phyloP scores from a whole-genome alignment of 352 stramenopile species.

The Phytophthora rubi region DNA sequence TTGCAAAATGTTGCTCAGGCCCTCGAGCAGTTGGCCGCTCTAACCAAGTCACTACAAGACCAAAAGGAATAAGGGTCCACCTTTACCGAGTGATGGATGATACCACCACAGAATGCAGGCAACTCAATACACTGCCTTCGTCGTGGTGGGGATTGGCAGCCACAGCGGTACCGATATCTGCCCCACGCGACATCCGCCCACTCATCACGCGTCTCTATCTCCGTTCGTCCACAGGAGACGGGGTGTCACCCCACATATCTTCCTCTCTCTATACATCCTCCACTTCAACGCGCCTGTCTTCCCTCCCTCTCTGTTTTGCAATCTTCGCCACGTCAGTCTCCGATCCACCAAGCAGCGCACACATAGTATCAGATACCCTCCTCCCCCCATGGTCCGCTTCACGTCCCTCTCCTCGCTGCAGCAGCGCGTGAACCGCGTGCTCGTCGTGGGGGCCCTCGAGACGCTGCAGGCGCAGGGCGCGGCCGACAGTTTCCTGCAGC shows the following conservation, averaged over 20 bases:
- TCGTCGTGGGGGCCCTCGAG: conserved; percentile 58
- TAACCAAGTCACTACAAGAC: background rate
- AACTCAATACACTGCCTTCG: too few species aligned
- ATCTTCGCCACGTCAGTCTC: conserved; percentile 1
- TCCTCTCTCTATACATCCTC: background rate
- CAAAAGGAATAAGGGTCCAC: background rate
- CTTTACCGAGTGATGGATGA: too few species aligned
- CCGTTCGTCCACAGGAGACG: background rate
- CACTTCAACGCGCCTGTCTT: background rate
- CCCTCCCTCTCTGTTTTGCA: background rate
- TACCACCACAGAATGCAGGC: too few species aligned
- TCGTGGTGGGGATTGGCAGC: too few species aligned
- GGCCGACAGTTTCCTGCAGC: conserved; percentile 45
- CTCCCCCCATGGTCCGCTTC: conserved; percentile 46
- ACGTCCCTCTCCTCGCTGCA: conserved; percentile 24
- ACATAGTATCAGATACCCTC: background rate
- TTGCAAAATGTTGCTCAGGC: background rate
- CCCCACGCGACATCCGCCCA: too few species aligned
- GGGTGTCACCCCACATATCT: background rate
- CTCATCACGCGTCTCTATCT: background rate
- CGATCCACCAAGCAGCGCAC: background rate
- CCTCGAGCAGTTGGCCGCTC: background rate
- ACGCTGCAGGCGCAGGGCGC: conserved; percentile 44
- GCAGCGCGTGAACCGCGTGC: conserved; percentile 57
- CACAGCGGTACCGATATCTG: too few species aligned